Conservation (phyloP, 768 basidiomycete species). For the Chiua virens region DNA sequence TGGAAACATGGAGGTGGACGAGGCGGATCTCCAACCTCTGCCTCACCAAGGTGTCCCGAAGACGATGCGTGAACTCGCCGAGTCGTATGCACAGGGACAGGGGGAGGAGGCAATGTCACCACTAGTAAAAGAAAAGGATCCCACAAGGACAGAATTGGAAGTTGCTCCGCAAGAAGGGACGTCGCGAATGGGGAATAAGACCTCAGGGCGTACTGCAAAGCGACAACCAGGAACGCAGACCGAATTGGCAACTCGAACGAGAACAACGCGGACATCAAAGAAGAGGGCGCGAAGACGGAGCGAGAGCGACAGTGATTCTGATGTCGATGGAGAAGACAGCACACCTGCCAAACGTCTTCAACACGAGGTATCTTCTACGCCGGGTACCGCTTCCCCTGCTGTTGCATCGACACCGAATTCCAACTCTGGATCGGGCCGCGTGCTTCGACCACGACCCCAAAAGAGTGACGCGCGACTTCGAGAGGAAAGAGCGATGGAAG, state of each 20-base stretch:
- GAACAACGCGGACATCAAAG: slow-evolving; percentile 16
- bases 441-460: slow-evolving; percentile 55
- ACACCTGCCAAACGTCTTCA: slow-evolving; percentile 36
- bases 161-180: slow-evolving; percentile 3
- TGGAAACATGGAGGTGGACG: slow-evolving; percentile 13
- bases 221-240: not conserved
- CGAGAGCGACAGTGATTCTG: slow-evolving; percentile 23
- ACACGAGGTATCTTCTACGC: slow-evolving; percentile 11
- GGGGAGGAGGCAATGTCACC: slow-evolving; percentile 22
- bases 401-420: slow-evolving; percentile 5
- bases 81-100: slow-evolving; percentile 22
- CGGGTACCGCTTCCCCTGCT: not conserved
- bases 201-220: slow-evolving; percentile 9
- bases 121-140: slow-evolving; percentile 13
- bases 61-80: slow-evolving; percentile 67
- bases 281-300: slow-evolving; percentile 28
- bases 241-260: not conserved
- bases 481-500: slow-evolving; percentile 51
- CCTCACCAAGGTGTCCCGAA: slow-evolving; percentile 39
- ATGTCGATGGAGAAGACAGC: slow-evolving; percentile 19
- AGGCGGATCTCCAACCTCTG: slow-evolving; percentile 12
- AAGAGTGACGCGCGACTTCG: slow-evolving; percentile 52
- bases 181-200: not conserved
- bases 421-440: slow-evolving; percentile 41
- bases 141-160: not conserved